A percentile compares a stretch with the other conserved stretches of the same genome.
phyloP scores from a whole-genome alignment of 1,284 basidiomycete species.

The Tranzscheliella williamsii region DNA sequence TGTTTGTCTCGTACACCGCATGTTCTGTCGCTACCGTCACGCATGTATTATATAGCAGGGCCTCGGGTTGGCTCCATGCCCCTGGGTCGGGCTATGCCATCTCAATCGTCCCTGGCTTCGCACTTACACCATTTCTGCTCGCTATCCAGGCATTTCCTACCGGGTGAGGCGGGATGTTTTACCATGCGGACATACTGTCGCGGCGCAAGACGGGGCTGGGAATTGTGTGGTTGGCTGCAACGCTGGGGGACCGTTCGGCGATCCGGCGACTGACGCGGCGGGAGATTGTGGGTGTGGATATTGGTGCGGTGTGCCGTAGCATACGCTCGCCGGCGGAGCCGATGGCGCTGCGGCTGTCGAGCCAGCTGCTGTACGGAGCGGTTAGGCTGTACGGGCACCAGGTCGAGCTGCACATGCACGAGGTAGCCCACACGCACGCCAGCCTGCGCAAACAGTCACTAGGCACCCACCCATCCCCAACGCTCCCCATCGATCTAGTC shows the following conservation, averaged over 20 bases:
- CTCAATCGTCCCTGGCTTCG: not conserved
- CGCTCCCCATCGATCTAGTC: no score
- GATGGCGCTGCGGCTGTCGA: slow-evolving; percentile 45
- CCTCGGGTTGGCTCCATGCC: no score
- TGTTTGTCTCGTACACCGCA: not conserved
- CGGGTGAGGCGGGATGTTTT: slow-evolving; percentile 43
- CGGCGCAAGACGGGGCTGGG: slow-evolving; percentile 39
- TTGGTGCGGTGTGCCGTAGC: slow-evolving; percentile 26
- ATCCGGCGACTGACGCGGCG: slow-evolving; percentile 32
- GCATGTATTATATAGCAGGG: no score
- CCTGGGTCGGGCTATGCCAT: not conserved
- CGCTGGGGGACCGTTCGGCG: slow-evolving; percentile 30
- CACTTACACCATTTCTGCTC: no score
- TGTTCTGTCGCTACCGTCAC: no score
- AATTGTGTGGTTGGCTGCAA: slow-evolving; percentile 54
- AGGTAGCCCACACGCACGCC: slow-evolving; percentile 18
- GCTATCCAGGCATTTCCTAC: no score
- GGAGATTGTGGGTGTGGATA: slow-evolving; percentile 35
- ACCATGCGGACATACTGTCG: slow-evolving; percentile 43
- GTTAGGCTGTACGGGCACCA: slow-evolving; percentile 42
- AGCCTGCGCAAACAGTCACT: slow-evolving; percentile 6
- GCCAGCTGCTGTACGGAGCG: slow-evolving; percentile 46
- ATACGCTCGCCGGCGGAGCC: slow-evolving; percentile 33
- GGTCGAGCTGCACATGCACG: slow-evolving; percentile 22
- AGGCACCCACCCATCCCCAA: no score